These are phyloP conservation scores for Ogataea chonburiensis DNA, from an alignment of 805 yeast species.

Conservation along the genomic window DNA sequence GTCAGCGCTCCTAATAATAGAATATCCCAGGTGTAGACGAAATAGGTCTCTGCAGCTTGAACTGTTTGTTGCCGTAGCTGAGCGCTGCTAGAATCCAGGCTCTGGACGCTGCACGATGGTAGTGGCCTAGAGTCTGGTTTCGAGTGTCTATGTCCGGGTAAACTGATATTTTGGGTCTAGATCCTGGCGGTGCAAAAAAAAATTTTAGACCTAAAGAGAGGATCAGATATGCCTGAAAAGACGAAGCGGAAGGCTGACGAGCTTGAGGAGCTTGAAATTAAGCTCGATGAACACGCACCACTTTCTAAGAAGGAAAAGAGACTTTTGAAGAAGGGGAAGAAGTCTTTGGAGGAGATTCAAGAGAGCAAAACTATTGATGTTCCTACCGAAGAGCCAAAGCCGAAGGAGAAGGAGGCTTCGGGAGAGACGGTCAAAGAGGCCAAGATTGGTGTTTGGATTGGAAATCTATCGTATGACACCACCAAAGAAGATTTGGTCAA, in stretches of 20 bases:
- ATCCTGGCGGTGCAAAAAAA: conserved; percentile 13
- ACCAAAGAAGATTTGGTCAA: conserved; percentile 67
- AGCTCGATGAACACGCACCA: conserved; percentile 70
- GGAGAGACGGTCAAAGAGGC: conserved; percentile 7
- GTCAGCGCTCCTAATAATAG: conserved; percentile 9
- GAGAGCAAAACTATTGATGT: conserved; percentile 35
- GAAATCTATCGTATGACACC: conserved; percentile 86
- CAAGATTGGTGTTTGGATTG: conserved; percentile 82
- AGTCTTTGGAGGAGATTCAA: conserved; percentile 55
- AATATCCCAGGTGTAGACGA: too few relatives aligned
- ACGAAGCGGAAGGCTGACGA: conserved; percentile 38
- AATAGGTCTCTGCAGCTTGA: too few relatives aligned
- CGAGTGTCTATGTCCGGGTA: conserved; percentile 12
- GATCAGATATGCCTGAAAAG: conserved; percentile 9
- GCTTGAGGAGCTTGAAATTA: conserved; percentile 63
- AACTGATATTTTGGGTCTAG: background rate
- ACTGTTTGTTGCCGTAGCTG: too few relatives aligned
- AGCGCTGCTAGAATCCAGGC: too few relatives aligned
- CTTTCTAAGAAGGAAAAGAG: conserved; percentile 90
- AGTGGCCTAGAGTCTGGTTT: background rate
- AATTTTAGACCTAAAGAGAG: background rate
- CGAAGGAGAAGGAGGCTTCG: conserved; percentile 3
- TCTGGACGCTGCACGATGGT: too few relatives aligned
- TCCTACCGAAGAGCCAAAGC: conserved; percentile 8
- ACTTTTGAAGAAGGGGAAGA: conserved; percentile 72